Conservation (phyloP, 202 grass and related monocot species). For the Schoenoplectus tabernaemontani region DNA sequence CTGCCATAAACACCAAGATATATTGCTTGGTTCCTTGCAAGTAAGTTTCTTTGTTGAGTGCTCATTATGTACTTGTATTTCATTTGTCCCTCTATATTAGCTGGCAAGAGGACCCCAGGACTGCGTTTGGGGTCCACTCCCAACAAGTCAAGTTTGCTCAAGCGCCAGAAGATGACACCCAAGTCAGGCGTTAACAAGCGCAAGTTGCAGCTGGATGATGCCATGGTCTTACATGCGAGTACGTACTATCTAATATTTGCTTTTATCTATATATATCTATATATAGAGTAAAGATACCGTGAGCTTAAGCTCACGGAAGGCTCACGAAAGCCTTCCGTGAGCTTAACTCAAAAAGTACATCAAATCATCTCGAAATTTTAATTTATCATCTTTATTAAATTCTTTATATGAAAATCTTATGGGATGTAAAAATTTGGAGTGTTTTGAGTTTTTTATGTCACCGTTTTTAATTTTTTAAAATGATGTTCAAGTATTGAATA, state of each 20-base stretch:
- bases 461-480: too few species aligned
- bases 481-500: too few species aligned
- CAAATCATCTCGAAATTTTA: too few species aligned
- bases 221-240: constrained; percentile 99
- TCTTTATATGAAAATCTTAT: too few species aligned
- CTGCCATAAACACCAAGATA: background rate
- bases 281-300: too few species aligned
- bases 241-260: constrained; percentile 31
- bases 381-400: too few species aligned
- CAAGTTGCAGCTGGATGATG: constrained; percentile 83
- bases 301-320: too few species aligned
- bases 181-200: constrained; percentile 52
- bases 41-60: constrained; percentile 13
- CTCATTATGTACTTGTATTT: constrained; percentile 23
- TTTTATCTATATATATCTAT: background rate
- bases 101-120: constrained; percentile 72
- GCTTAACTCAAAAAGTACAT: too few species aligned
- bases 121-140: constrained; percentile 48
- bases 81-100: constrained; percentile 30
- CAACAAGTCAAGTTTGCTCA: constrained; percentile 42
- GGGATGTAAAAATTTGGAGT: too few species aligned
- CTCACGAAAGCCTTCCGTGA: too few species aligned
- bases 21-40: background rate
- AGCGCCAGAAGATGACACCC: constrained; percentile 59
- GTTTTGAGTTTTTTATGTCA: too few species aligned